Conservation (phyloP, 2,329 filamentous ascomycete species). For the Talaromyces marneffei region DNA sequence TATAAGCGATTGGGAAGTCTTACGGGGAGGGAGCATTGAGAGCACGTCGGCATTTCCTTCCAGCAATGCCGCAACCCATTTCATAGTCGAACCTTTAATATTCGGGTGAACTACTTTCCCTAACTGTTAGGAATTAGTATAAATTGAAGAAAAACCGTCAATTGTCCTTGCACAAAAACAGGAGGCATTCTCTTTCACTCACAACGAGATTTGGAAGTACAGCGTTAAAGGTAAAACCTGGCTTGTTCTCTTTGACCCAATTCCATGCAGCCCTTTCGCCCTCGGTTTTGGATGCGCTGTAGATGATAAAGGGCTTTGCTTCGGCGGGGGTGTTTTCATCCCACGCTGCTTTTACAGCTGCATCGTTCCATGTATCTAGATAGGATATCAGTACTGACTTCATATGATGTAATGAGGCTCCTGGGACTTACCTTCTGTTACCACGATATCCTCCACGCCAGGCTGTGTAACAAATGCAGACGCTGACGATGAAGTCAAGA, state of each 20-base stretch:
- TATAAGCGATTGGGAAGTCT: background rate
- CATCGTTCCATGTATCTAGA: constrained; percentile 18
- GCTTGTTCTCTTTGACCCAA: constrained; percentile 40
- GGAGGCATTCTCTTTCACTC: background rate
- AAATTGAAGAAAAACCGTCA: background rate
- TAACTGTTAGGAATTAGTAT: background rate
- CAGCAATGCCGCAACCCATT: background rate
- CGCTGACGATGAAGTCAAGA: constrained; percentile 13
- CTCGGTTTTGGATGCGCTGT: constrained; percentile 45
- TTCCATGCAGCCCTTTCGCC: constrained; percentile 44
- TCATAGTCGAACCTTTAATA: constrained; percentile 9
- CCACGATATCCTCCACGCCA: constrained; percentile 6
- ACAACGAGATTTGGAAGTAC: constrained; percentile 31
- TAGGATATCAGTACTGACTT: background rate
- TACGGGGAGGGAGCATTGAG: background rate
- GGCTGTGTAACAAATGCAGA: constrained; percentile 1
- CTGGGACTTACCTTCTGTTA: constrained; percentile 1
- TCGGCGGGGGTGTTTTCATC: constrained; percentile 23
- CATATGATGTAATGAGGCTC: background rate
- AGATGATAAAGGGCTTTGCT: constrained; percentile 28
- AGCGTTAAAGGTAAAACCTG: constrained; percentile 38
- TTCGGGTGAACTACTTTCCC: constrained; percentile 7
- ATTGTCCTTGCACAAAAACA: background rate
- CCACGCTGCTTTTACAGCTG: constrained; percentile 31
- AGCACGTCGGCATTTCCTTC: background rate